Base-by-base conservation (phyloP, 495 filamentous ascomycete species). In the Delitschia confertaspora region DNA sequence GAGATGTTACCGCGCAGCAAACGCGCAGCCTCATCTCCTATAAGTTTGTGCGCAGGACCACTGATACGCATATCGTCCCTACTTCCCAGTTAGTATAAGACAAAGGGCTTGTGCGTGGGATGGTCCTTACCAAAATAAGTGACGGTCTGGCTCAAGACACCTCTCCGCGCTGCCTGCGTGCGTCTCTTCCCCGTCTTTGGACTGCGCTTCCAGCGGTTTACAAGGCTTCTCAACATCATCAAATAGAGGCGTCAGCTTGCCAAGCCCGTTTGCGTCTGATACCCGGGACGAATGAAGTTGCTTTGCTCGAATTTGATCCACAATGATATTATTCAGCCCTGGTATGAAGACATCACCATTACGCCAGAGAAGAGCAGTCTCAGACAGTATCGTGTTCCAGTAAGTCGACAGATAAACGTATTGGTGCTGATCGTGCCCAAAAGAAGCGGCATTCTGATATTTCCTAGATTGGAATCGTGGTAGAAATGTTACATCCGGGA, bases 401-500 rank as follows among this genome's bases (percentile, higher is more conserved):
- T 55, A 55, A 21, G 36, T 43, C 46, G 33, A 46, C 17, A 55
- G 31, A 17, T 42, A 55, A n/a, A 55, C 42, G 6, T 36, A 38
- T 33, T 46, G 38, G 33, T 55, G 51, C 21, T 55, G 51, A 23
- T 42, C 37, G 19, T 46, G 41, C 8, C 46, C 47, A 17, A 42
- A 50, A 8, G 19, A 18, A 0, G 2, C 20, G 4, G 45, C 30
- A 6, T 29, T 20, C 1, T 36, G 18, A 24, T 35, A 29, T 30
- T 47, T 55, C 40, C 24, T 42, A 21, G n/a, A 42, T 24, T 34
- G 36, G 32, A 45, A 55, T 26, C 41, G 46, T 16, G 47, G 51
- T n/a, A 55, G 47, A 30, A 47, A 50, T 14, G 51, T 55, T 11
- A 50, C 42, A 38, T 55, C 51, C 36, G 50, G 38, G 7, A 47